Base-by-base conservation (phyloP, 768 basidiomycete species). In the Trichaptum fuscoviolaceum region DNA sequence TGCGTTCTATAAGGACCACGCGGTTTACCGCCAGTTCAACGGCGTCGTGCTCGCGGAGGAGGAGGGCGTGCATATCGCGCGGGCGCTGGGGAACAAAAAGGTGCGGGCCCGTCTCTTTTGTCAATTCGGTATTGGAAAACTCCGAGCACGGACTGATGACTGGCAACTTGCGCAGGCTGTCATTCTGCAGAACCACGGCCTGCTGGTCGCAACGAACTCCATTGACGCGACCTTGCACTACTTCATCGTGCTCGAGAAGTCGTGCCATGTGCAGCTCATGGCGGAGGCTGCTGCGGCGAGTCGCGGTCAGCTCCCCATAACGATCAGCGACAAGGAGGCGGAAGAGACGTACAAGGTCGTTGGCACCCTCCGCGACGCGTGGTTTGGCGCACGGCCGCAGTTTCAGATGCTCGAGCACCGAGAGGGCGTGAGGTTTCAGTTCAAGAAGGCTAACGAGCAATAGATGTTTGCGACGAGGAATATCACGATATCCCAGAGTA, bases 251-350 rank as follows among this genome's bases (percentile, higher is more conserved):
- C 71, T 82, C 60, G 83, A 85, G 69, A 77, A 78, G 59, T 75
- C 78, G 7, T 85, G 83, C 70, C 78, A 83, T 63, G 80, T 81
- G 34, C 81, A 82, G 69, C 75, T 84, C 7, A 71, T 83, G 64
- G 79, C 78, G 18, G 80, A 81, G 42, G 77, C 80, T 12, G 82
- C 82, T 4, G 77, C 78, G 4, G 76, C 73, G 6, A 73, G 70
- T 18, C 69, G 69, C 2, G 71, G 70, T 18, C 57, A 36, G 7
- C 61, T 68, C 24, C 66, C 73, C 10, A 65, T 73, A 58, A 68
- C 71, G 64, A 77, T 77, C 63, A 57, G 64, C 17, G 64, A 69
- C 18, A 68, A 71, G 36, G 72, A 76, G 59, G 76, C 75, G 1
- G 23, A 65, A 30, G 70, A 67, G 24, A 76, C 73, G 25, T 70